Evolutionary conservation across 345 rosid genomes (phyloP).

Genomic region (Eucalyptus melliodora): DNA sequence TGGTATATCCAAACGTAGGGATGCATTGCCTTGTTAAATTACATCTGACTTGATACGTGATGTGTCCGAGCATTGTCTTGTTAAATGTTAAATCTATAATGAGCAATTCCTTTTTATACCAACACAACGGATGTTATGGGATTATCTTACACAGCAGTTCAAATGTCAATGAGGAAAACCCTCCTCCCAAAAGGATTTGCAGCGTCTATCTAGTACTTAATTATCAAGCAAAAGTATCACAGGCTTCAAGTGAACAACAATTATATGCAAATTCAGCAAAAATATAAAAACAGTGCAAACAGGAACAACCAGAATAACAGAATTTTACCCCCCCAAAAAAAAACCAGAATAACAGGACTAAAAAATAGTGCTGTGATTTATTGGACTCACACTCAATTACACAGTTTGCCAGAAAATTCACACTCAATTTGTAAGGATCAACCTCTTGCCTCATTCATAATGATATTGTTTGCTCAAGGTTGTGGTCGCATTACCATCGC

Average conservation of each 20-base stretch:
- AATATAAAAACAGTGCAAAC: neutral
- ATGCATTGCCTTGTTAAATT: neutral
- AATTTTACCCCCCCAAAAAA: neutral
- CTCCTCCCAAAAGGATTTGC: neutral
- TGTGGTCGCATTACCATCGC: accelerated
- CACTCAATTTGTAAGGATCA: no score
- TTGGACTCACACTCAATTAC: neutral
- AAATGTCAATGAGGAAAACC: neutral
- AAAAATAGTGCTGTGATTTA: neutral
- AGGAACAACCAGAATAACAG: neutral
- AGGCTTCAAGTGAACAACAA: neutral
- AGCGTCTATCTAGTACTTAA: neutral
- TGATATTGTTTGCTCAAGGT: no score
- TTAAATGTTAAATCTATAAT: neutral
- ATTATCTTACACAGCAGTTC: neutral
- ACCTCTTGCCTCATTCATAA: no score
- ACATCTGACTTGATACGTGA: no score
- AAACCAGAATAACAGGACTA: neutral
- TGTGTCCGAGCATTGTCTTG: neutral
- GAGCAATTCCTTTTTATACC: neutral
- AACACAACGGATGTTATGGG: neutral
- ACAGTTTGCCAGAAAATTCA: neutral
- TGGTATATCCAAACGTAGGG: neutral
- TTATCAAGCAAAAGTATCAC: neutral
- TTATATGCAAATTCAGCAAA: neutral